These are phyloP conservation scores for Aspergillus calidoustus DNA, from an alignment of 2,329 filamentous ascomycete genomes.

Conservation along the genomic window DNA sequence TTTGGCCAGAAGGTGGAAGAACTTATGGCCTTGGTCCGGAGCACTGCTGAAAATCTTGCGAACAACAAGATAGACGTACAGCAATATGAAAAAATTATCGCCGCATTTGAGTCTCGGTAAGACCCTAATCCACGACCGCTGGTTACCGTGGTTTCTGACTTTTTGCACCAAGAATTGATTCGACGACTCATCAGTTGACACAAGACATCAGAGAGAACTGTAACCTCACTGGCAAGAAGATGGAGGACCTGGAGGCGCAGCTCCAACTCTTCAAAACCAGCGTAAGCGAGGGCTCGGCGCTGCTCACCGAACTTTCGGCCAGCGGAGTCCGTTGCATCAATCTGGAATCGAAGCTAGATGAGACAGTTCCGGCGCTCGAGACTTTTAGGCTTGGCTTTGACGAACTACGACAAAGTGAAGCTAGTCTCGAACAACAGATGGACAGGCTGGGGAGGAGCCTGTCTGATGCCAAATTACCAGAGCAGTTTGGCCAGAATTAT, in stretches of 20 bases:
- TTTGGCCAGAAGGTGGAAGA: conserved; percentile 23
- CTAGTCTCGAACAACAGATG: conserved; percentile 37
- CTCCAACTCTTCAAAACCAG: conserved; percentile 25
- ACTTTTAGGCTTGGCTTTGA: conserved; percentile 27
- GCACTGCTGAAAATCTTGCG: conserved; percentile 22
- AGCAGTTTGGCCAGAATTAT: conserved; percentile 33
- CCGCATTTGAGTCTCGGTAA: conserved; percentile 31
- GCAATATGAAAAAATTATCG: conserved; percentile 23
- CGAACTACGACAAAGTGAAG: conserved; percentile 28
- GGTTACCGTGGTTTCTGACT: background rate
- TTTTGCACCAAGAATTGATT: conserved; percentile 27
- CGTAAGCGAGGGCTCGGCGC: conserved; percentile 23
- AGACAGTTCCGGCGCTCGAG: conserved; percentile 25
- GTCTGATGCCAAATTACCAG: conserved; percentile 23
- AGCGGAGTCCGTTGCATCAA: conserved; percentile 23
- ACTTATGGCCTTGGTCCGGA: conserved; percentile 22
- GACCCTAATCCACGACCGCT: background rate
- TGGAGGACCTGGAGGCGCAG: conserved; percentile 26
- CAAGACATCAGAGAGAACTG: conserved; percentile 23
- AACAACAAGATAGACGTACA: conserved; percentile 24
- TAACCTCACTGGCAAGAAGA: conserved; percentile 21
- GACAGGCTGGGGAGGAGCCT: conserved; percentile 25
- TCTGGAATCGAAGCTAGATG: conserved; percentile 27
- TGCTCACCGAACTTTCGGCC: conserved; percentile 30
- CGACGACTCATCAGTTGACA: conserved; percentile 20